Conservation (phyloP, 805 yeast genomes). For the Lipomyces japonicus region DNA sequence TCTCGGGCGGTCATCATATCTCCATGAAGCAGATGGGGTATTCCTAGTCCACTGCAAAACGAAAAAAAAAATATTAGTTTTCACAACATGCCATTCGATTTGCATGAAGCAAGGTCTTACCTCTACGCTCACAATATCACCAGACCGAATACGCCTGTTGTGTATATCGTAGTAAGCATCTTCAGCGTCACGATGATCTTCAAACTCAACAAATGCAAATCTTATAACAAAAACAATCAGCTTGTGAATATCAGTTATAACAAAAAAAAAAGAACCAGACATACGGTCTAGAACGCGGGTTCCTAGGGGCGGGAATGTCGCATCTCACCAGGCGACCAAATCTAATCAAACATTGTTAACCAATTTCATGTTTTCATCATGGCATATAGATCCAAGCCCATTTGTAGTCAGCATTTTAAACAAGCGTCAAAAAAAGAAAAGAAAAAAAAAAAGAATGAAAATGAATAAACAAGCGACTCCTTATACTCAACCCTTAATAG, state of each 20-base stretch:
- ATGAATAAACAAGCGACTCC: no score
- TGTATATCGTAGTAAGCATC: slow-evolving; percentile 38
- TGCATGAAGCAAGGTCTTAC: slow-evolving; percentile 5
- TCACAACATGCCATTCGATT: not conserved
- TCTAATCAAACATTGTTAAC: slow-evolving; percentile 25
- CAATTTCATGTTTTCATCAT: no score
- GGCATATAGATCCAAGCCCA: no score
- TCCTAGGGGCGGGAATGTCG: slow-evolving; percentile 35
- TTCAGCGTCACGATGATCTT: slow-evolving; percentile 36
- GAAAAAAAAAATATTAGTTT: not conserved
- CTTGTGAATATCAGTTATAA: not conserved
- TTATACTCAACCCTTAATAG: no score
- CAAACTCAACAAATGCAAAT: slow-evolving; percentile 36
- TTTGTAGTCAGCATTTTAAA: no score
- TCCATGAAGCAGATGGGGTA: slow-evolving; percentile 29
- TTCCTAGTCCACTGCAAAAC: slow-evolving; percentile 26
- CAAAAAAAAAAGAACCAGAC: not conserved
- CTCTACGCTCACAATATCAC: slow-evolving; percentile 33
- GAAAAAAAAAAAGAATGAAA: no score
- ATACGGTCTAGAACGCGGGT: slow-evolving; percentile 27
- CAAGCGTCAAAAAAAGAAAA: no score
- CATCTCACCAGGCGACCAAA: slow-evolving; percentile 35
- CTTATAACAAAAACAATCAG: slow-evolving; percentile 9
- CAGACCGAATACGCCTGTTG: slow-evolving; percentile 30
- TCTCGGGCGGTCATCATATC: slow-evolving; percentile 27